A percentile compares a stretch with the other conserved stretches of the same genome.
These are phyloP conservation scores for Lenwebbia sp. DNA, from an alignment of 345 rosid genomes.

Conservation along the genomic window DNA sequence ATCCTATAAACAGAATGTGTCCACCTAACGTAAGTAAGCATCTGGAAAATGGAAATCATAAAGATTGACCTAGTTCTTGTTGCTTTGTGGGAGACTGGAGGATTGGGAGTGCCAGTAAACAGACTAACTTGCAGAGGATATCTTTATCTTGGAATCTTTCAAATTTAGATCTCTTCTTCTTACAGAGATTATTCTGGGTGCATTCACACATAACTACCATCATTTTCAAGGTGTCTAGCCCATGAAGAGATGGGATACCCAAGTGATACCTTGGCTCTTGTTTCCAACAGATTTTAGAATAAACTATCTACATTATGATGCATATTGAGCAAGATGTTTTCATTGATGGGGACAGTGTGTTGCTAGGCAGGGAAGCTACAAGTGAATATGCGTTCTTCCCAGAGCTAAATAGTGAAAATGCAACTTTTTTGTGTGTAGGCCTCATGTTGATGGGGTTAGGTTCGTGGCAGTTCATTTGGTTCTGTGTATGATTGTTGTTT, in stretches of 20 bases:
- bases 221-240: background rate
- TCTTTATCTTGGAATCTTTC: background rate
- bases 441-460: background rate
- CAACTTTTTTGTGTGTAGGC: background rate
- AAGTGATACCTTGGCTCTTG: background rate
- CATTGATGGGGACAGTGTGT: background rate
- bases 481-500: background rate
- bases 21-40: background rate
- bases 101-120: background rate
- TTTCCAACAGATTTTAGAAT: background rate
- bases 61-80: background rate
- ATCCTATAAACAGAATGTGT: background rate
- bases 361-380: background rate
- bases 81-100: background rate
- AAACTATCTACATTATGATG: background rate
- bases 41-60: background rate
- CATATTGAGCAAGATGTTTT: background rate
- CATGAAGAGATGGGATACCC: background rate
- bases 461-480: background rate
- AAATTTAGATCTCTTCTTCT: background rate
- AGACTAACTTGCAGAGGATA: background rate
- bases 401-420: background rate
- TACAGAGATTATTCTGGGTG: background rate
- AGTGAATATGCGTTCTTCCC: background rate
- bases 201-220: background rate